Base-by-base conservation (phyloP, 78 protist genomes). In the Dictyostelium capitatum region DNA sequence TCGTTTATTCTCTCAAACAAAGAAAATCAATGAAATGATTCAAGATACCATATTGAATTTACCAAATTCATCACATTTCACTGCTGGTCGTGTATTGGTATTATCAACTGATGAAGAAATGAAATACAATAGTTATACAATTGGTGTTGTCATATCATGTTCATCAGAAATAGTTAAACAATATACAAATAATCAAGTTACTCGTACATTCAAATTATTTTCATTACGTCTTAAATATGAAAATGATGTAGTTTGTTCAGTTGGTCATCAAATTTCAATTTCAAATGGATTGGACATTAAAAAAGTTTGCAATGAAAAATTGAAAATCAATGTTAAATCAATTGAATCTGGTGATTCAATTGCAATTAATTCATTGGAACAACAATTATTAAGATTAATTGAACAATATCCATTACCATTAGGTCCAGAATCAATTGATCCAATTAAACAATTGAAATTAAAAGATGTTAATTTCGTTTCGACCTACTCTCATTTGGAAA, bases 381-480 rank as follows among this genome's bases (percentile, higher is more conserved):
- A 84, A 23, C 93, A 85, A 28, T 6, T 93, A 10, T n/a, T 46
- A 11, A 14, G 87, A 46, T 20, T 82, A 15, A 41, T 93, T 51
- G 83, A 93, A 50, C 75, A 93, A 0, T 47, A 77, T 77, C 93
- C 93, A 30, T 32, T 79, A 48, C 89, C 89, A 67, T 51, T 73
- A 3, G 96, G 96, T 2, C 91, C 96, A 53, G 78, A 47, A 23
- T 64, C 90, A 41, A 8, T 93, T 3, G 91, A 93, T 19, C 93
- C 96, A 53, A 67, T 84, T 46, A 41, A 70, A 30, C 84, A 93
- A 56, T 30, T 93, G 9, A 83, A 93, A 46, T 51, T 93, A 6
- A 83, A 85, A 64, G 78, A 72, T 50, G 48, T 84, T 2, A 64
- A 67, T 37, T 83, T 93, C 48, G 81, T 77, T 2, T 79, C 89